Percentiles rank a stretch among this genome's conserved stretches.
phyloP scores from a whole-genome alignment of 2,329 filamentous ascomycete genomes.

The Fusarium succisae region DNA sequence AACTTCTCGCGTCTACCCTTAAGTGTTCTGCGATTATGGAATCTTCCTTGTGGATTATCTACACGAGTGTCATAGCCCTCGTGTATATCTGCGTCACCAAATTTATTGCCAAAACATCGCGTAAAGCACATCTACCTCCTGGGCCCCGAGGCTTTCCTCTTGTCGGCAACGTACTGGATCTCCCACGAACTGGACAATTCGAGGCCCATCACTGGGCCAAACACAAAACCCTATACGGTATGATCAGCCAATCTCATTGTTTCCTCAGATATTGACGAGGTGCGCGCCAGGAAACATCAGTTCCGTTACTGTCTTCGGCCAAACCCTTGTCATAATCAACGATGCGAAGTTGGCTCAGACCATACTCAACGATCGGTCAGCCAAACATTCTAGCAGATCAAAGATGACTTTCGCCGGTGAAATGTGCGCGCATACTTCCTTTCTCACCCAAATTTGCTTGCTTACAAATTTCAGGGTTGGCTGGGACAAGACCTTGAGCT shows the following conservation, averaged over 20 bases:
- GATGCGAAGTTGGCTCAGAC: conserved; percentile 48
- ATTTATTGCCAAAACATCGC: fast-evolving
- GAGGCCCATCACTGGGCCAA: conserved; percentile 30
- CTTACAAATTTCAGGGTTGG: conserved; percentile 3
- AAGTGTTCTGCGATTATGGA: neutral
- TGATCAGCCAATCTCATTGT: fast-evolving
- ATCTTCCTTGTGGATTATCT: fast-evolving
- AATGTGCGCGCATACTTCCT: neutral
- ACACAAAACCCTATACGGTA: conserved; percentile 19
- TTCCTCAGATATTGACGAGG: fast-evolving
- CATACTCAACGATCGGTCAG: conserved; percentile 44
- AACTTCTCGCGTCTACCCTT: no score
- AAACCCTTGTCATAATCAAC: conserved; percentile 54
- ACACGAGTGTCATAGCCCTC: fast-evolving
- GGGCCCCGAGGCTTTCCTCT: conserved; percentile 26
- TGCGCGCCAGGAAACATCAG: conserved; percentile 53
- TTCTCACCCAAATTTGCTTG: fast-evolving
- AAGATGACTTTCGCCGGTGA: conserved; percentile 23
- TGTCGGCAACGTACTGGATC: conserved; percentile 19
- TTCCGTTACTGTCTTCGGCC: conserved; percentile 50
- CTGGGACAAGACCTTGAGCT: conserved; percentile 47
- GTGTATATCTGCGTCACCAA: neutral
- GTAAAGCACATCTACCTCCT: conserved; percentile 1
- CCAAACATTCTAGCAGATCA: conserved; percentile 20
- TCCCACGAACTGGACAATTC: conserved; percentile 9